Evolutionary conservation across 768 basidiomycete species (phyloP), one percentile per base, ranked within the genome.

Genomic region (Dentipellis fragilis): DNA sequence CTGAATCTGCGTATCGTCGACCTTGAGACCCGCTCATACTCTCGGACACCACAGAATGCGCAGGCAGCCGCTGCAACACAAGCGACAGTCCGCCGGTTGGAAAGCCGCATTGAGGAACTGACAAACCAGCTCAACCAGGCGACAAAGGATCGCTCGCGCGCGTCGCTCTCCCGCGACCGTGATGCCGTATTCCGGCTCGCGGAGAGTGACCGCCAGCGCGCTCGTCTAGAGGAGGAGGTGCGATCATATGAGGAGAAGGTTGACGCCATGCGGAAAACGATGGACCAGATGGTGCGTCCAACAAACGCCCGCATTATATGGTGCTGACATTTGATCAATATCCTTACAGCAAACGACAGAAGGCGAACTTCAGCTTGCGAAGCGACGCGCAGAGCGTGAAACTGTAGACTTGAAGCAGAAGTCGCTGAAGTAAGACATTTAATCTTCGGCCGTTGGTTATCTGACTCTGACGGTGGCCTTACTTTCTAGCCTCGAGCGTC

Each of bases 1-100:
- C 71, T 92, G 35, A 89, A 90, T 58, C 79, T 89, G 42, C 85
- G 84, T 40, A 82, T 93, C 54, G 82, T 89, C 9, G 90, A 92
- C 63, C 75, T 92, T 16, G 89, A 90, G 67, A 88, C 89, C 1
- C 86, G 76, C 63, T 84, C 88, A 4, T 83, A 89, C 59, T 68
- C 81, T 10, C 54, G 57, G 14, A 85, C 71, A 60, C 76, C 79
- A n/a, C 80, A 84, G 12, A 77, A 84, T 37, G 75, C 82, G 4
- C 70, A 78, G 2, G 55, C 61, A 17, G 39, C 59, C 36, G 55
- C 58, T 10, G 71, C 76, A 4, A 29, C 29, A 29, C 29, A 29
- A 6, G 58, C 65, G 8, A 73, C 73, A 1, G 77, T 81, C 48
- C 74, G 83, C 40, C 80, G 85, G 22, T 71, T 83, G 22, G 87